phyloP scores from a whole-genome alignment of 495 filamentous ascomycete genomes.

The Aspergillus olivimuriae region DNA sequence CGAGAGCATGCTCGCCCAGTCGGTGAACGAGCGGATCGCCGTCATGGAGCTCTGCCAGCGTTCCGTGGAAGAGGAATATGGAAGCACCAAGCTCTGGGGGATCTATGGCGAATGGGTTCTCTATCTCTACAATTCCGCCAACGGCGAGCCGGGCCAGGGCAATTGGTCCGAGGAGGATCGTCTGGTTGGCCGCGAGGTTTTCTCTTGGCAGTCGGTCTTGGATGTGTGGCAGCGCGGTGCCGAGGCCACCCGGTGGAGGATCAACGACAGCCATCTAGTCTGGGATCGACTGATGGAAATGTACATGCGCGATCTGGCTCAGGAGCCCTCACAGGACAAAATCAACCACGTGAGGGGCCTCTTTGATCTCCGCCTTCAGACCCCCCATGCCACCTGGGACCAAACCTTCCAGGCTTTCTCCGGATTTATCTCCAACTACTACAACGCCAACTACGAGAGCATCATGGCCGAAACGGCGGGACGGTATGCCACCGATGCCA shows the following conservation, averaged over 20 bases:
- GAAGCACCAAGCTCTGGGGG: slow-evolving; percentile 80
- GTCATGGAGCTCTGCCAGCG: slow-evolving; percentile 80
- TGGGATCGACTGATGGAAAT: slow-evolving; percentile 76
- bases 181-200: slow-evolving; percentile 67
- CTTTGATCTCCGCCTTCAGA: slow-evolving; percentile 67
- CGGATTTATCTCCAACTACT: slow-evolving; percentile 71
- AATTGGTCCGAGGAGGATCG: slow-evolving; percentile 75
- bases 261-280: slow-evolving; percentile 79
- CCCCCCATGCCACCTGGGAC: slow-evolving; percentile 80
- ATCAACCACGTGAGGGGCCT: slow-evolving; percentile 59
- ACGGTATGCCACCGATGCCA: slow-evolving; percentile 54
- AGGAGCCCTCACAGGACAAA: slow-evolving; percentile 47
- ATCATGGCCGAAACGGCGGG: slow-evolving; percentile 68
- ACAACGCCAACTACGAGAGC: slow-evolving; percentile 66
- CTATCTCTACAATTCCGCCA: slow-evolving; percentile 57
- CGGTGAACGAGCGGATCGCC: slow-evolving; percentile 57
- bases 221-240: slow-evolving; percentile 75
- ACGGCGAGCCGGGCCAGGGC: slow-evolving; percentile 50
- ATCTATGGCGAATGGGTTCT: slow-evolving; percentile 84
- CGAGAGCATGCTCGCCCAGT: slow-evolving; percentile 53
- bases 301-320: slow-evolving; percentile 55
- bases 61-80: slow-evolving; percentile 75
- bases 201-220: slow-evolving; percentile 66
- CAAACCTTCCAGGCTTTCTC: slow-evolving; percentile 79
- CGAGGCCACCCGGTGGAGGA: slow-evolving; percentile 69